Evolutionary conservation across 441 rosid species (phyloP), one percentile per base, ranked within the genome.

Genomic region (Dalechampia spathulata): DNA sequence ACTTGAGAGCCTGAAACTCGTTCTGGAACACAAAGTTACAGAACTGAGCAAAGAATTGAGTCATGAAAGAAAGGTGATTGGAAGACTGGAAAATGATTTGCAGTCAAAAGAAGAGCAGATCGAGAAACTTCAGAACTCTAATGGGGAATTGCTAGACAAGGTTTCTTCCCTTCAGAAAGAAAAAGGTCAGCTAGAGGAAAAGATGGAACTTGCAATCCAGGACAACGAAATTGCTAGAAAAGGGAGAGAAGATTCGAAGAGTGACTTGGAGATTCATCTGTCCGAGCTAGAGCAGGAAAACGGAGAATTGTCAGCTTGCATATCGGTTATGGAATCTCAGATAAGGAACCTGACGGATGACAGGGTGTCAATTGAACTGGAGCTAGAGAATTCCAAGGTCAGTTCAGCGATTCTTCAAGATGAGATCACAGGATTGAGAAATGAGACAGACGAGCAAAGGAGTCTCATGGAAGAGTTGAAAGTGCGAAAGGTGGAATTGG

Each of bases 71-170:
- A 51, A 63, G 12, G 67, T 59, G 67, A 63, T 69, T 22, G 65
- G 41, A 59, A 65, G 63, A 58, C 74, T 81, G 13, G 57, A 78
- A 63, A 76, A 59, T 55, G 46, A 43, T 48, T 50, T 75, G 41
- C 50, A 25, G 57, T 74, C 66, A 41, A 81, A 77, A 60, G 80
- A 78, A 60, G 73, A 68, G 40, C 77, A 79, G 63, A 74, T 61
- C 17, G 45, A 39, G 28, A 58, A 62, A 41, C 78, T 79, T 40
- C 60, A 43, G 36, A 49, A 20, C 48, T 22, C 57, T 42, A 59
- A 64, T 27, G 53, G 39, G 25, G 71, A 72, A 64, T 53, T 72
- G 40, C 70, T 78, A 67, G 74, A 71, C 39, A 52, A 58, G 63
- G 52, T 78, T 26, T 41, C 62, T 39, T 55, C 55, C 32, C 77